These are phyloP conservation scores for Solanum paucissectum DNA, from an alignment of 257 asterid species.

Conservation along the genomic window DNA sequence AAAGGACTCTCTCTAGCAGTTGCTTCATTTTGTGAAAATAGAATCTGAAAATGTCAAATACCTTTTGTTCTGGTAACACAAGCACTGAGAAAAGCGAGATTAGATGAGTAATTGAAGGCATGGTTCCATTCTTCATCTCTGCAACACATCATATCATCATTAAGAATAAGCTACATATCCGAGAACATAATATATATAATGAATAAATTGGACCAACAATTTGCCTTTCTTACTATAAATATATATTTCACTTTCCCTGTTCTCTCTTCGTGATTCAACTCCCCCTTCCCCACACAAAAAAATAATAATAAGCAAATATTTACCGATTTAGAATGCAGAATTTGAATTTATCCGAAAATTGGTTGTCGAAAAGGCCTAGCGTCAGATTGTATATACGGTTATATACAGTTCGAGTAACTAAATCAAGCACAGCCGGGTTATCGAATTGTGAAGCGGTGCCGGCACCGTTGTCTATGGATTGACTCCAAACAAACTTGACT, in stretches of 20 bases:
- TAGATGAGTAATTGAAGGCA: conserved; percentile 2
- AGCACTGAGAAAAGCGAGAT: conserved; percentile 2
- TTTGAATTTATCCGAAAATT: neutral
- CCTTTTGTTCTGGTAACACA: conserved; percentile 8
- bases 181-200: neutral
- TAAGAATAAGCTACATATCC: neutral
- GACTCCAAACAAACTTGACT: neutral
- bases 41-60: neutral
- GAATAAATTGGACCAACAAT: neutral
- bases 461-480: neutral
- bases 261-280: neutral
- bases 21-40: neutral
- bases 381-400: conserved; percentile 1
- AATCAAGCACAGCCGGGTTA: conserved; percentile 7
- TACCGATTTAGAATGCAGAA: conserved; percentile 1
- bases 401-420: conserved; percentile 2
- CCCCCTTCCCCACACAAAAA: neutral
- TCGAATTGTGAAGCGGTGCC: neutral
- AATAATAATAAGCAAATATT: neutral
- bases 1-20: neutral
- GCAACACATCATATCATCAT: neutral
- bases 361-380: neutral
- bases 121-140: conserved; percentile 8
- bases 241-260: neutral
- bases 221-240: neutral